Evolutionary conservation across 305 asterid species (phyloP), one percentile per base, ranked within the genome.

Genomic region (Fraxinus sp.): DNA sequence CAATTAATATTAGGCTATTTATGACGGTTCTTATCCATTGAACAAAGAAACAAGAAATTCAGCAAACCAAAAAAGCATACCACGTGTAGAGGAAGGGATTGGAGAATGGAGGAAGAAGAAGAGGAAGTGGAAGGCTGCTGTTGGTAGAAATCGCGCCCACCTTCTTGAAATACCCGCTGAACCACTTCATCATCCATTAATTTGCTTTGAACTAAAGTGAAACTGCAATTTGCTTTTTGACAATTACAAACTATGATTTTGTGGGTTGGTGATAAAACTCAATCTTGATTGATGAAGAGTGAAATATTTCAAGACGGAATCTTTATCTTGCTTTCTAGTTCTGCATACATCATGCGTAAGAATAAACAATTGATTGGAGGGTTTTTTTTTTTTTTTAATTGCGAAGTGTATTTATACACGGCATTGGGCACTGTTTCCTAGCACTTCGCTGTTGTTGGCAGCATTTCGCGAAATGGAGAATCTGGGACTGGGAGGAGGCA

Each of bases 51-150:
- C 71, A 24, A 13, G 71, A 66, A 84, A n/a, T 9, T 68, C 52
- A 73, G 14, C 74, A 46, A 35, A 59, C 7, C 4, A 0, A 14
- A 24, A 39, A 35, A 55, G 13, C 84, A 39, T 91, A 93, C 99
- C 96, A 94, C 94, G 28, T 96, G 99, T 62, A 96, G 93, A 79
- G 98, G 98, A 36, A 94, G 98, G 36, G 98, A 93, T 85, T 96
- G 97, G 77, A 96, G 98, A 86, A 96, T 94, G 81, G 98, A 96
- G 7, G 94, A 90, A 55, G 97, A 91, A 28, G 97, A 91, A 22
- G 97, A 88, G 13, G 98, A 92, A 83, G 98, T 91, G 77, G 98
- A 92, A 66, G 98, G 95, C 89, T 88, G 94, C 49, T 92, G 97
- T 49, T 93, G 98, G 79, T 90, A 89, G 46, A 89, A 91, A 90